These are phyloP conservation scores for Elasticomyces elasticus DNA, from an alignment of 495 filamentous ascomycete genomes.

Conservation along the genomic window DNA sequence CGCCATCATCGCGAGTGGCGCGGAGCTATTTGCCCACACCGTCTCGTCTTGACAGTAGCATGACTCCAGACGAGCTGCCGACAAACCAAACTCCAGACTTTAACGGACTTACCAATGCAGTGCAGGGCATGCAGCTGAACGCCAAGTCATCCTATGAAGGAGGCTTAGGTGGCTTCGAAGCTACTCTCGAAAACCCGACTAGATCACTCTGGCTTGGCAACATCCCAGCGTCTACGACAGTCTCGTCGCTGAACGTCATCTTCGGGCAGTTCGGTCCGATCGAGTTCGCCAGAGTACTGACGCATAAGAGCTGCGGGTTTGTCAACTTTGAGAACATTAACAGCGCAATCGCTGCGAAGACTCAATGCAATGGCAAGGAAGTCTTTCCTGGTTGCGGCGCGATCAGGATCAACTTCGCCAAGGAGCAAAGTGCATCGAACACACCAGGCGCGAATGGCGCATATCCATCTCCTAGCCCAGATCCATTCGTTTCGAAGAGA, in stretches of 20 bases:
- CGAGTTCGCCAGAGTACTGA: conserved; percentile 83
- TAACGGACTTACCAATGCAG: conserved; percentile 60
- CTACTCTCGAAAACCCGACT: conserved; percentile 78
- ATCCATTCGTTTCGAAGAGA: conserved; percentile 49
- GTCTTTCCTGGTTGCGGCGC: conserved; percentile 96
- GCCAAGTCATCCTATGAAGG: conserved; percentile 34
- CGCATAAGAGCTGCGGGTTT: conserved; percentile 98
- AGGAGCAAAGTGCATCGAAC: conserved; percentile 77
- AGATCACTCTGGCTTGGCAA: conserved; percentile 94
- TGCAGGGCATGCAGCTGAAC: conserved; percentile 67
- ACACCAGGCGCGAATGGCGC: conserved; percentile 76
- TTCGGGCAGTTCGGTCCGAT: conserved; percentile 87
- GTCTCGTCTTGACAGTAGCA: conserved; percentile 74
- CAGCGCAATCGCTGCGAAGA: conserved; percentile 80
- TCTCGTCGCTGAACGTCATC: conserved; percentile 83
- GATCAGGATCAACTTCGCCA: conserved; percentile 91
- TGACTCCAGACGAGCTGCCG: conserved; percentile 68
- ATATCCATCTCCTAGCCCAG: conserved; percentile 90
- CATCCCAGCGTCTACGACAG: conserved; percentile 93
- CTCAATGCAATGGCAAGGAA: conserved; percentile 84
- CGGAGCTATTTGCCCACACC: conserved; percentile 70
- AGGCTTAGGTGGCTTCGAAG: conserved; percentile 54
- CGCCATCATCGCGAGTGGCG: conserved; percentile 61
- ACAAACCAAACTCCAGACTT: conserved; percentile 64
- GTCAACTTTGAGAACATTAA: conserved; percentile 91